These are phyloP conservation scores for Solidago caesia DNA, from an alignment of 129 eudicot species.

Conservation along the genomic window DNA sequence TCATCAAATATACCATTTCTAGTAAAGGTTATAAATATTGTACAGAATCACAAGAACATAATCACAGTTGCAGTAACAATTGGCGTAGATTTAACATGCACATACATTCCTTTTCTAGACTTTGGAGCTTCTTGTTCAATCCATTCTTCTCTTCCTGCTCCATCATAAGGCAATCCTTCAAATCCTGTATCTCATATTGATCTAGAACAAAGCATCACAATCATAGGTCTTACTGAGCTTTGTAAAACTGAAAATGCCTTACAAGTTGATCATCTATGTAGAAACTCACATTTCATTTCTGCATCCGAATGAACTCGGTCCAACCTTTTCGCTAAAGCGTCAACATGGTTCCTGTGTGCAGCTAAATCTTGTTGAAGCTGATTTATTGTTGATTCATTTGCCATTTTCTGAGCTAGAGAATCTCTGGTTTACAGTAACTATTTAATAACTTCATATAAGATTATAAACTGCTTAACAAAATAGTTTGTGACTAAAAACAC, in stretches of 20 bases:
- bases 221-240: background rate
- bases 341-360: constrained; percentile 51
- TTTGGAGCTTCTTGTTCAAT: constrained; percentile 49
- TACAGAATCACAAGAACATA: background rate
- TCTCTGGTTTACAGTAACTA: constrained; percentile 32
- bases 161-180: constrained; percentile 60
- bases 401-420: constrained; percentile 40
- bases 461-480: constrained; percentile 7
- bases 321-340: constrained; percentile 46
- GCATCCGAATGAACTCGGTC: constrained; percentile 46
- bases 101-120: constrained; percentile 67
- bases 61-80: background rate
- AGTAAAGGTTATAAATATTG: background rate
- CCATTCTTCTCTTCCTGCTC: constrained; percentile 73
- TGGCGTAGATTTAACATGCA: constrained; percentile 4
- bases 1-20: background rate
- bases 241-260: background rate
- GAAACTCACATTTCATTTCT: constrained; percentile 47
- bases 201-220: constrained; percentile 35
- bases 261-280: background rate
- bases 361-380: constrained; percentile 62
- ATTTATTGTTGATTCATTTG: constrained; percentile 47
- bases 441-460: background rate
- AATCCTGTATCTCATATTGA: constrained; percentile 58
- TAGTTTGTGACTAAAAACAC: constrained; percentile 6